Conservation (phyloP, 2,329 filamentous ascomycete genomes). For the Coniella lustricola region DNA sequence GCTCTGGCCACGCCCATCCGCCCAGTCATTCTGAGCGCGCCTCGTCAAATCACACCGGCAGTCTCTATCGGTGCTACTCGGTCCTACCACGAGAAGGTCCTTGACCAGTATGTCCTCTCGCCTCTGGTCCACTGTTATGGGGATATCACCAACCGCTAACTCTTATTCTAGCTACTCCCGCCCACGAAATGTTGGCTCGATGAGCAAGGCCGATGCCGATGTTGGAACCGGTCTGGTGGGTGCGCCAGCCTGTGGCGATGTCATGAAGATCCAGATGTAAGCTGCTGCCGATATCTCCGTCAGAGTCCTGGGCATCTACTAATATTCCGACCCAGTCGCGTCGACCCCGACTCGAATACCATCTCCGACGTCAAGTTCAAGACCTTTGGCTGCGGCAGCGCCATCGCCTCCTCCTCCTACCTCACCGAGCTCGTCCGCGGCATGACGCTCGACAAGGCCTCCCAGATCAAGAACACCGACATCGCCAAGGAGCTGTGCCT, state of each 20-base stretch:
- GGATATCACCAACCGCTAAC: slow-evolving; percentile 15
- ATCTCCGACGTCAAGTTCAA: slow-evolving; percentile 97
- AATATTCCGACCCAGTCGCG: slow-evolving; percentile 60
- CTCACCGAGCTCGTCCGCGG: slow-evolving; percentile 90
- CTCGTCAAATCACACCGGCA: slow-evolving; percentile 35
- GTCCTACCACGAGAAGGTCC: slow-evolving; percentile 51
- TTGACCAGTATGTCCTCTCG: slow-evolving; percentile 69
- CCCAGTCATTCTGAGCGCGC: slow-evolving; percentile 29
- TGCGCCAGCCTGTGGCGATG: slow-evolving; percentile 84
- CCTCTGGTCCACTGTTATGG: slow-evolving; percentile 21
- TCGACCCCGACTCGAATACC: slow-evolving; percentile 79
- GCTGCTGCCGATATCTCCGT: slow-evolving; percentile 57
- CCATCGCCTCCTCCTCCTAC: slow-evolving; percentile 92
- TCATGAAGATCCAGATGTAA: slow-evolving; percentile 89
- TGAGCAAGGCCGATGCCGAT: slow-evolving; percentile 67
- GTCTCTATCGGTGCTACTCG: slow-evolving; percentile 34
- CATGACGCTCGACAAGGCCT: slow-evolving; percentile 93
- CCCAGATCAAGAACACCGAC: slow-evolving; percentile 90
- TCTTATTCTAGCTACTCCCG: slow-evolving; percentile 39
- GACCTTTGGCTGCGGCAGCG: slow-evolving; percentile 91
- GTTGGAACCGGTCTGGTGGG: slow-evolving; percentile 90
- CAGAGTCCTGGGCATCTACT: slow-evolving; percentile 53
- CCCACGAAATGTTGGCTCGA: slow-evolving; percentile 49
- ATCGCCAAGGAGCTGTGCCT: slow-evolving; percentile 94
- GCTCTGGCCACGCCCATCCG: slow-evolving; percentile 34